Conservation (phyloP, 768 basidiomycete genomes). For the Lentinula sp. region DNA sequence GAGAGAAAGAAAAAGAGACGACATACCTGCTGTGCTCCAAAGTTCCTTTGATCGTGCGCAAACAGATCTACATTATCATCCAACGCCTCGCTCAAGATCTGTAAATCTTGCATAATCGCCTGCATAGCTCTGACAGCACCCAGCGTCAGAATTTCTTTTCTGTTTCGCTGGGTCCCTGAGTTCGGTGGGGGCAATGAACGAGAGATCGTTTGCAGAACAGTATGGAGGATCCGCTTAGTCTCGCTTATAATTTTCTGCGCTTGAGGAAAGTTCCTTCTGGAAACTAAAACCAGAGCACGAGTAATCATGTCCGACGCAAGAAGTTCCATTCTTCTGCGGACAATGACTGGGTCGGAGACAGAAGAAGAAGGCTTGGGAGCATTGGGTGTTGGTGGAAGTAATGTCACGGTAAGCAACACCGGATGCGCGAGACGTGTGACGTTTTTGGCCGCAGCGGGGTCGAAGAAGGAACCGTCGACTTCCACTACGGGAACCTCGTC, state of each 20-base stretch:
- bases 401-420: constrained; percentile 88
- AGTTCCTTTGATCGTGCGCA: constrained; percentile 90
- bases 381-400: constrained; percentile 52
- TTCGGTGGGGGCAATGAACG: constrained; percentile 61
- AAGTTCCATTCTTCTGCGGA: constrained; percentile 93
- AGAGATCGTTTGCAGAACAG: constrained; percentile 81
- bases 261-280: constrained; percentile 83
- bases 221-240: constrained; percentile 89
- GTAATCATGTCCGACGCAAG: constrained; percentile 98
- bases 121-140: constrained; percentile 76
- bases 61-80: constrained; percentile 91
- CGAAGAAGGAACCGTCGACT: constrained; percentile 92
- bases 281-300: constrained; percentile 86
- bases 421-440: constrained; percentile 89
- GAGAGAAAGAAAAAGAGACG: not conserved
- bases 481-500: constrained; percentile 97
- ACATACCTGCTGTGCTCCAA: constrained; percentile 92
- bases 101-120: constrained; percentile 82
- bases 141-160: constrained; percentile 72
- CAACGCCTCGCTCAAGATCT: constrained; percentile 78
- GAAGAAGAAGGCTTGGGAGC: constrained; percentile 36
- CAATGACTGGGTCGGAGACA: constrained; percentile 80
- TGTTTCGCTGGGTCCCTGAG: constrained; percentile 51
- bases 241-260: constrained; percentile 88
- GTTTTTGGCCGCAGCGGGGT: constrained; percentile 78